Percentiles rank a stretch among this genome's conserved stretches.
Conservation (phyloP, 108 stramenopile species). For the Cyclotella kingstonii region DNA sequence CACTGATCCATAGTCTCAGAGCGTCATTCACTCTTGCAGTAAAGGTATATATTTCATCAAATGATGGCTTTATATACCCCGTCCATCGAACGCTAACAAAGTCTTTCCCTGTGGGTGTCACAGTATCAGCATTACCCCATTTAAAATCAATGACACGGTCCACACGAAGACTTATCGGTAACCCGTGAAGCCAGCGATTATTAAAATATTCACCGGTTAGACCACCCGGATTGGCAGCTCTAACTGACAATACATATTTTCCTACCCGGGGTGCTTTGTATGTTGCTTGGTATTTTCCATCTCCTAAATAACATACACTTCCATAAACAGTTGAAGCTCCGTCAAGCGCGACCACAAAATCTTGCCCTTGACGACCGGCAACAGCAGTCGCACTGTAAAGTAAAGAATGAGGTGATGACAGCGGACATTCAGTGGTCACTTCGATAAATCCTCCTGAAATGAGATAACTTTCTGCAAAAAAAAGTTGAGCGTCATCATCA, state of each 20-base stretch:
- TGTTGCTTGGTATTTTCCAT: conserved; percentile 53
- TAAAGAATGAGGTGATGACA: conserved; percentile 6
- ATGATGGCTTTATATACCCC: conserved; percentile 66
- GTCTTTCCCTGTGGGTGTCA: conserved; percentile 59
- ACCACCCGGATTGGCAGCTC: conserved; percentile 48
- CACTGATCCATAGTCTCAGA: conserved; percentile 65
- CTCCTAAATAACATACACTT: conserved; percentile 13
- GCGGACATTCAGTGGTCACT: conserved; percentile 23
- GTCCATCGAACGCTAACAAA: conserved; percentile 77
- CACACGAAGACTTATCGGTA: conserved; percentile 45
- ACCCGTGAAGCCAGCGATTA: conserved; percentile 71
- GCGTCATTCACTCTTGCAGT: conserved; percentile 66
- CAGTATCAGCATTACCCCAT: conserved; percentile 50
- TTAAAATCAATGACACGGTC: conserved; percentile 66
- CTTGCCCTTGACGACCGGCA: conserved; percentile 55
- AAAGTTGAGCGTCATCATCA: conserved; percentile 15
- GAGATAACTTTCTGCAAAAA: conserved; percentile 44
- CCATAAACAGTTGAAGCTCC: conserved; percentile 37
- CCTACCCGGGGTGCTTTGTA: conserved; percentile 65
- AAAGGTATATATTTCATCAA: conserved; percentile 66
- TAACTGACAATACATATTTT: conserved; percentile 51
- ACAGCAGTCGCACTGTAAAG: conserved; percentile 16
- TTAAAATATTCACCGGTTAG: conserved; percentile 82
- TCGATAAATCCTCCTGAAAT: conserved; percentile 23
- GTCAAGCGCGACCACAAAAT: conserved; percentile 48